phyloP scores from a whole-genome alignment of 1,284 basidiomycete species.

The Vanrija pseudolonga region DNA sequence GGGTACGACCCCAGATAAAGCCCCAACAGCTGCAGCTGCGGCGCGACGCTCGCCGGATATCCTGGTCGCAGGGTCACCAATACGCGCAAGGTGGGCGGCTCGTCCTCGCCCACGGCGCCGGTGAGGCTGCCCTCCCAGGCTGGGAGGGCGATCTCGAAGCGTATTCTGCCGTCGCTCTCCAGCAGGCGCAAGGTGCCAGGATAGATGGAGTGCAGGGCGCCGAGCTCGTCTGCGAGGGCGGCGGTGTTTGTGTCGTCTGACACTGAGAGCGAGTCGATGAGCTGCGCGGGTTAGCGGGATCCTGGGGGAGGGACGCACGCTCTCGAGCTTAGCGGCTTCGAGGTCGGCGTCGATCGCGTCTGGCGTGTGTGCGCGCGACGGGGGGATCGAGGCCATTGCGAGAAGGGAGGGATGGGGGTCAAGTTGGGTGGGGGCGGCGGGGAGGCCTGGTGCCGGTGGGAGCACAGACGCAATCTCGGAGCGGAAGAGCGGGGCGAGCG shows the following conservation, averaged over 20 bases:
- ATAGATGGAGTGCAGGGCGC: conserved; percentile 80
- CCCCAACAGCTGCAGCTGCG: conserved; percentile 79
- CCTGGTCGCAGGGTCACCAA: conserved; percentile 68
- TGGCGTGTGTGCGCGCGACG: too few species aligned
- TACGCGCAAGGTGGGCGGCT: conserved; percentile 53
- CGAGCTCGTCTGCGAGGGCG: conserved; percentile 45
- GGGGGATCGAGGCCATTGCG: too few species aligned
- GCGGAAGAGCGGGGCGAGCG: too few species aligned
- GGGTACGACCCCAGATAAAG: conserved; percentile 71
- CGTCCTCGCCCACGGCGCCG: conserved; percentile 42
- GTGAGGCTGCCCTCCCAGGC: conserved; percentile 35
- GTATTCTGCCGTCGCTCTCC: conserved; percentile 48
- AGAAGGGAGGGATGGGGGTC: too few species aligned
- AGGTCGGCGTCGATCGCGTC: too few species aligned
- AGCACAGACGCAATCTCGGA: too few species aligned
- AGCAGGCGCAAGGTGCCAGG: conserved; percentile 56
- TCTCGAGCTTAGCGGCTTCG: too few species aligned
- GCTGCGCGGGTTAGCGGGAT: conserved; percentile 18
- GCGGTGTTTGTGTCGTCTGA: conserved; percentile 28
- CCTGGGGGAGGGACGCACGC: too few species aligned
- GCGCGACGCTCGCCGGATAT: conserved; percentile 65
- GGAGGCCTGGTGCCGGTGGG: too few species aligned
- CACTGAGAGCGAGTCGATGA: conserved; percentile 35
- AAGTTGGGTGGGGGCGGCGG: too few species aligned
- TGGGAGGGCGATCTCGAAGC: conserved; percentile 63